Evolutionary conservation across 441 rosid genomes (phyloP).

Genomic region (Populus hybrid): DNA sequence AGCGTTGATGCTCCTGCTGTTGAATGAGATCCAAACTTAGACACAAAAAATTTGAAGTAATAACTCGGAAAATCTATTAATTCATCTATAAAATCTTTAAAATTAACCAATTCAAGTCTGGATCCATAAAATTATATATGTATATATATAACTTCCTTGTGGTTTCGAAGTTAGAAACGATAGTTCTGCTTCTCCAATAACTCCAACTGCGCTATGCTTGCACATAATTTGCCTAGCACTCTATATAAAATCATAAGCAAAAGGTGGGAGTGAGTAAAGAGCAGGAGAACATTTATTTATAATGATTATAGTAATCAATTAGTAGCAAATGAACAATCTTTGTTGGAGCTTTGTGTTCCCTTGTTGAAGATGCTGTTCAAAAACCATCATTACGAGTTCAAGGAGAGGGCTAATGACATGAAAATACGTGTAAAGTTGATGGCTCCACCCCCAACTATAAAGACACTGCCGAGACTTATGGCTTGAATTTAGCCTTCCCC

Average conservation of each 20-base stretch:
- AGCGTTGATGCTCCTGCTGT: too few species aligned
- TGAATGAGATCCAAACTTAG: too few species aligned
- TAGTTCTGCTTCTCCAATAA: not conserved
- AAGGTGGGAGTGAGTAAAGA: not conserved
- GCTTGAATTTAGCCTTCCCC: conserved; percentile 39
- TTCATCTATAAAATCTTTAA: not conserved
- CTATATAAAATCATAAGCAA: not conserved
- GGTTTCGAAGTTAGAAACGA: not conserved
- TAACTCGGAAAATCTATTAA: not conserved
- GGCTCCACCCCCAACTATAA: conserved; percentile 42
- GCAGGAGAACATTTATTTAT: conserved; percentile 19
- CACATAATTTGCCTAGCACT: not conserved
- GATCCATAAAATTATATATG: too few species aligned
- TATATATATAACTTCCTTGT: not conserved
- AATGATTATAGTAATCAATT: conserved; percentile 41
- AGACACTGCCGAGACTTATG: conserved; percentile 50
- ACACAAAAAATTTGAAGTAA: not conserved
- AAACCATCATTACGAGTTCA: conserved; percentile 37
- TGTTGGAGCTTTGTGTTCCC: conserved; percentile 18
- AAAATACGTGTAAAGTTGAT: conserved; percentile 48
- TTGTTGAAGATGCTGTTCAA: conserved; percentile 32
- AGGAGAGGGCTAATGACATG: conserved; percentile 37
- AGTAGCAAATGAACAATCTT: conserved; percentile 40
- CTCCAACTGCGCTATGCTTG: not conserved
- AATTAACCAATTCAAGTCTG: not conserved